phyloP scores from a whole-genome alignment of 495 filamentous ascomycete genomes.

The Paragyromitra xinjiangensis region DNA sequence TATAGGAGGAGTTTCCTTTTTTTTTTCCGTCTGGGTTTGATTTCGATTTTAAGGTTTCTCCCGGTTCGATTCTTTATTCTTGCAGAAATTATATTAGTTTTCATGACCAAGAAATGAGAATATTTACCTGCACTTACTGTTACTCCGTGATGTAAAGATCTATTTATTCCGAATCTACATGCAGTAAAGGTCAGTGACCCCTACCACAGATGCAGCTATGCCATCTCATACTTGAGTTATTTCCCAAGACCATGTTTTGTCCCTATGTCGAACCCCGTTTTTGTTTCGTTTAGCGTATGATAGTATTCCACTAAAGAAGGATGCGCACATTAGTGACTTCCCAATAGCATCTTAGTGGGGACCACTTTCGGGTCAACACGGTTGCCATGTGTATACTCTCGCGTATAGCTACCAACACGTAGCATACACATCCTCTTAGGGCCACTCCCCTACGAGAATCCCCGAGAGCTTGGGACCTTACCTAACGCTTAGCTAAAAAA shows the following conservation, averaged over 20 bases:
- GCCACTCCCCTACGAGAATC: no score
- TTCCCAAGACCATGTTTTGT: not conserved
- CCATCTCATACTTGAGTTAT: not conserved
- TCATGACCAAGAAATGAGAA: not conserved
- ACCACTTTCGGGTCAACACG: not conserved
- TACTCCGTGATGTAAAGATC: not conserved
- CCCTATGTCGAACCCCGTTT: not conserved
- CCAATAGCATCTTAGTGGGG: not conserved
- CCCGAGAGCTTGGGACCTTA: no score
- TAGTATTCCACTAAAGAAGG: not conserved
- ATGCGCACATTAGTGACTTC: not conserved
- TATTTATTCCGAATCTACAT: not conserved
- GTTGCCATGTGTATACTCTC: not conserved
- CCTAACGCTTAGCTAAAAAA: no score
- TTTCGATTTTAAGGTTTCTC: not conserved
- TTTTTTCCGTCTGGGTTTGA: not conserved
- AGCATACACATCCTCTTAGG: not conserved
- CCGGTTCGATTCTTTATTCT: conserved; percentile 8
- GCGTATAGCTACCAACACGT: not conserved
- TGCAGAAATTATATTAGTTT: not conserved
- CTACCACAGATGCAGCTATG: not conserved
- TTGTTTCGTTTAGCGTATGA: not conserved
- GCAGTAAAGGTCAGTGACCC: not conserved
- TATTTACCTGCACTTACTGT: not conserved
- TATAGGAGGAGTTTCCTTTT: not conserved